Evolutionary conservation across 495 filamentous ascomycete species (phyloP).

Genomic region (Venustampulla echinocandica): DNA sequence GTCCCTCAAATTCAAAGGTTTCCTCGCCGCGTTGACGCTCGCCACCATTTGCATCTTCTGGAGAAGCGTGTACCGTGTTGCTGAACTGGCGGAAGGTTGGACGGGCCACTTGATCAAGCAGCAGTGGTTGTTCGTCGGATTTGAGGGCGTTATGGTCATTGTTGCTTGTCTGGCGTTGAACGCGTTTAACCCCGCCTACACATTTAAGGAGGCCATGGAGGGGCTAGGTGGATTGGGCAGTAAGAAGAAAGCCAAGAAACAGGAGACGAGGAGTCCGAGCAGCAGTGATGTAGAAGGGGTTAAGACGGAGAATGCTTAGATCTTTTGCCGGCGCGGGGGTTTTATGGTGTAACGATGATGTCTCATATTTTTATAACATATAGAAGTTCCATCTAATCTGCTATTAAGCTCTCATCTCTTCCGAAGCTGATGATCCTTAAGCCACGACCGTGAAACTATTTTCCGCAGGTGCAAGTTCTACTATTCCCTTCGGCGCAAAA

Average conservation of each 20-base stretch:
- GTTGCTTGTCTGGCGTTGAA: constrained; percentile 40
- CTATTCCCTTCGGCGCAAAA: too few species aligned
- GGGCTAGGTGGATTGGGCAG: constrained; percentile 16
- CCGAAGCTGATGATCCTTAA: too few species aligned
- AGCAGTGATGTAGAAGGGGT: constrained; percentile 13
- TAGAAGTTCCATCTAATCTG: too few species aligned
- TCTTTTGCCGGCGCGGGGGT: too few species aligned
- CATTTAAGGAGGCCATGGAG: constrained; percentile 18
- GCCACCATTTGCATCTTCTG: constrained; percentile 30
- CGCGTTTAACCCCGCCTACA: constrained; percentile 31
- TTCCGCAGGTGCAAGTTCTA: too few species aligned
- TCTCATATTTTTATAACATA: too few species aligned
- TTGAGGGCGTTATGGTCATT: constrained; percentile 51
- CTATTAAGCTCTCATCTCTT: too few species aligned
- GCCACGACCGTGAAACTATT: too few species aligned
- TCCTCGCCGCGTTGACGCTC: constrained; percentile 13
- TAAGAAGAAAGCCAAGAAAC: constrained; percentile 9
- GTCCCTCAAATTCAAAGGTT: constrained; percentile 14
- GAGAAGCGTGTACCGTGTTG: constrained; percentile 29
- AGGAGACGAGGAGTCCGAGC: constrained; percentile 8
- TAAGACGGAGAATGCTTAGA: background rate
- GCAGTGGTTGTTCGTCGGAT: constrained; percentile 45
- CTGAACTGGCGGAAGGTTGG: constrained; percentile 31
- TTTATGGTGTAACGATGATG: too few species aligned
- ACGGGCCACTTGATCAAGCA: constrained; percentile 35